Evolutionary conservation across 768 basidiomycete genomes (phyloP).

Genomic region (Boletus edulis): DNA sequence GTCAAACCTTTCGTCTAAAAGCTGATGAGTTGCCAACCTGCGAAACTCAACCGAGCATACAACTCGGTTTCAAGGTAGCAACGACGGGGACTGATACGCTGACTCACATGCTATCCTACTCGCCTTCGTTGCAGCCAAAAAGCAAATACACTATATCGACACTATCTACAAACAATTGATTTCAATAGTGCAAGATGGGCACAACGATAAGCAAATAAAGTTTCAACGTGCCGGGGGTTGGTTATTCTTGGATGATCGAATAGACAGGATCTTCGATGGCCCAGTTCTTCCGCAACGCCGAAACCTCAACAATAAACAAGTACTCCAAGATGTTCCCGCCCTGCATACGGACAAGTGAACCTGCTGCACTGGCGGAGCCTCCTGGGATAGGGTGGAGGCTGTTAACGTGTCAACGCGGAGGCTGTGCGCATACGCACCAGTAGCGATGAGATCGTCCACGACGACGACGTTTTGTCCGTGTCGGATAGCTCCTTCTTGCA

Average conservation of each 20-base stretch:
- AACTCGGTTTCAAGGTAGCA: no score
- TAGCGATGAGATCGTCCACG: constrained; percentile 95
- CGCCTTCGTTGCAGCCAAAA: not conserved
- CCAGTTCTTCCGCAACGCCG: constrained; percentile 75
- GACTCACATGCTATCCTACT: no score
- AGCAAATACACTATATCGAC: not conserved
- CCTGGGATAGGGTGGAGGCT: constrained; percentile 43
- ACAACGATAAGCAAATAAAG: constrained; percentile 26
- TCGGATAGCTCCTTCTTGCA: constrained; percentile 84
- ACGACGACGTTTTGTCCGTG: constrained; percentile 83
- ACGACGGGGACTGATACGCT: no score
- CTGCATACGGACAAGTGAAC: constrained; percentile 77
- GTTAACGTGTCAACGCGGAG: not conserved
- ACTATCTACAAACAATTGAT: not conserved
- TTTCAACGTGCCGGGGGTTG: not conserved
- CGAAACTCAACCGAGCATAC: no score
- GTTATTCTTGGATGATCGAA: constrained; percentile 76
- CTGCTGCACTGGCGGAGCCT: constrained; percentile 92
- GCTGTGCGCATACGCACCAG: constrained; percentile 51
- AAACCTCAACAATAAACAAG: constrained; percentile 87
- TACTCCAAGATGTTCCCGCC: constrained; percentile 90
- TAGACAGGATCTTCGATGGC: constrained; percentile 74
- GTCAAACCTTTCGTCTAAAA: no score
- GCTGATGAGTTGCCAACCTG: no score
- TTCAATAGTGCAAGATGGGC: constrained; percentile 1